phyloP scores from a whole-genome alignment of 78 protist genomes.

The Tieghemostelium lacteum region DNA sequence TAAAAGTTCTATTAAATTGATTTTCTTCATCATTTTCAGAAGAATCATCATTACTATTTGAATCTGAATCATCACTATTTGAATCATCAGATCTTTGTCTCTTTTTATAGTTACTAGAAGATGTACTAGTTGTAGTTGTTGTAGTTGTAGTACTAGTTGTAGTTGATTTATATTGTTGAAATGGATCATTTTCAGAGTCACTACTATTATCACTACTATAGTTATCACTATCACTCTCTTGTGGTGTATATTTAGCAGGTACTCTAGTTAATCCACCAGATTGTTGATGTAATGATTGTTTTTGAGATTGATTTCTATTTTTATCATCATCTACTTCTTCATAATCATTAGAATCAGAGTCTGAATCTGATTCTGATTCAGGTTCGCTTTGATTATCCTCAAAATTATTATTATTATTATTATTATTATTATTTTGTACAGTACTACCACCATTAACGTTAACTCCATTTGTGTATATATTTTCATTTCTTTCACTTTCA shows the following conservation, averaged over 20 bases:
- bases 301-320: background rate
- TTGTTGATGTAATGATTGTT: background rate
- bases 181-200: constrained; percentile 13
- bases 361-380: background rate
- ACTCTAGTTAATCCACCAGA: background rate
- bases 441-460: background rate
- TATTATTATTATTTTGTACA: background rate
- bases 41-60: constrained; percentile 18
- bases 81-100: background rate
- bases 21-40: background rate
- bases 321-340: constrained; percentile 41
- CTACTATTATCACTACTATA: constrained; percentile 21
- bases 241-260: background rate
- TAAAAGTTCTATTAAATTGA: background rate
- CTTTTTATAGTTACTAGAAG: constrained; percentile 6
- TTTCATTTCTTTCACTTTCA: background rate
- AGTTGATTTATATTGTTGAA: background rate
- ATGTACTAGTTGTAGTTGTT: constrained; percentile 28
- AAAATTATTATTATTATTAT: too few species aligned
- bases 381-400: background rate
- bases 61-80: background rate
- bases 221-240: background rate
- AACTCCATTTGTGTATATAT: too few species aligned
- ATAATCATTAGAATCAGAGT: constrained; percentile 21
- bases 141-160: constrained; percentile 16